phyloP scores from a whole-genome alignment of 805 yeast species.

The Wickerhamiella slavikovae region DNA sequence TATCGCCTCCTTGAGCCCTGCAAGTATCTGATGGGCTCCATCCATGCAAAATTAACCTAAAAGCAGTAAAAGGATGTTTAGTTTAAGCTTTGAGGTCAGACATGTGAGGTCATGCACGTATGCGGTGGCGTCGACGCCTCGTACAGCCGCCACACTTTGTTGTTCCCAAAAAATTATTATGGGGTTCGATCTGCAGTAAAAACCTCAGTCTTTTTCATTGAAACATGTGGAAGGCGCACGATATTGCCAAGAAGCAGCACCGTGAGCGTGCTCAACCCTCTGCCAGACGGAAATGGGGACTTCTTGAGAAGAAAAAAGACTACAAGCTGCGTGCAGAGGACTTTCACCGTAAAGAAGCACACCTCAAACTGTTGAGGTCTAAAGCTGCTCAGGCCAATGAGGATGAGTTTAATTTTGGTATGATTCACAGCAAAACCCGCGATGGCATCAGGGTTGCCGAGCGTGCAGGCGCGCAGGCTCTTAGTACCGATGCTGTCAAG shows the following conservation, averaged over 20 bases:
- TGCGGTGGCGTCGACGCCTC: too few relatives aligned
- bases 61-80: too few relatives aligned
- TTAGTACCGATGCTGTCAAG: constrained; percentile 57
- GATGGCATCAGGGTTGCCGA: constrained; percentile 45
- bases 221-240: constrained; percentile 27
- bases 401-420: constrained; percentile 91
- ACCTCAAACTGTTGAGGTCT: constrained; percentile 45
- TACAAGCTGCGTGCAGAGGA: constrained; percentile 49
- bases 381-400: constrained; percentile 66
- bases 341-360: constrained; percentile 35
- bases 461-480: constrained; percentile 25
- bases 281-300: constrained; percentile 55
- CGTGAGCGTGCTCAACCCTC: constrained; percentile 78
- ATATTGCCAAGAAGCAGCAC: constrained; percentile 90
- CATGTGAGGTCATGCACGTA: too few relatives aligned
- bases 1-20: too few relatives aligned
- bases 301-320: constrained; percentile 83
- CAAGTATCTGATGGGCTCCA: too few relatives aligned
- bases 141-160: too few relatives aligned
- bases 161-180: too few relatives aligned
- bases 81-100: too few relatives aligned
- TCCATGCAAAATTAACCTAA: too few relatives aligned
- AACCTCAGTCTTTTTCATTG: too few relatives aligned
- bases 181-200: too few relatives aligned
- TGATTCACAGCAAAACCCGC: constrained; percentile 54